phyloP scores from a whole-genome alignment of 108 stramenopile species.

The Cyclotella atomus region DNA sequence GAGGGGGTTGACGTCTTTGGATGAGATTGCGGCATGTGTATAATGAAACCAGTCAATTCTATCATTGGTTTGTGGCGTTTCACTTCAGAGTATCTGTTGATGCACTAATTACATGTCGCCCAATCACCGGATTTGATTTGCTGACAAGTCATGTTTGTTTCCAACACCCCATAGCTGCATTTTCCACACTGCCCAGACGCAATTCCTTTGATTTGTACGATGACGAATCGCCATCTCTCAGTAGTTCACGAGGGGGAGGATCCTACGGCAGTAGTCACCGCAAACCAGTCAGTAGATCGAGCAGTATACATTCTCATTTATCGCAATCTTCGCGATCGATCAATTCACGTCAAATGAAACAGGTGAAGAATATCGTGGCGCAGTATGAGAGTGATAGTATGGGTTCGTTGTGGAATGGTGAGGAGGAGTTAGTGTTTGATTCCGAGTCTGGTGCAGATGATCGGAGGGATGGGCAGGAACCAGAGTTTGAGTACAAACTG shows the following conservation, averaged over 20 bases:
- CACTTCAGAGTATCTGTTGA: too few species aligned
- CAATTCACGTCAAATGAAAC: neutral
- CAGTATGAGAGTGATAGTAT: slow-evolving; percentile 11
- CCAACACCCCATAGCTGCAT: too few species aligned
- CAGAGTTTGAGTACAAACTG: neutral
- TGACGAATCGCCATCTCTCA: neutral
- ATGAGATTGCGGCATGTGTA: too few species aligned
- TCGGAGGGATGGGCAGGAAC: too few species aligned
- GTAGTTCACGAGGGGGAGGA: neutral
- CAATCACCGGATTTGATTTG: too few species aligned
- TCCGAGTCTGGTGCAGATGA: too few species aligned
- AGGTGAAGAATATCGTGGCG: neutral
- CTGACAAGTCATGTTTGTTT: too few species aligned
- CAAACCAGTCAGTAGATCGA: neutral
- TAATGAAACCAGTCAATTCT: too few species aligned
- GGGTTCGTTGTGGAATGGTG: neutral
- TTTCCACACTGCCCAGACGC: neutral
- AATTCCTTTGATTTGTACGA: neutral
- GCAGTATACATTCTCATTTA: neutral
- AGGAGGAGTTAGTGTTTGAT: neutral
- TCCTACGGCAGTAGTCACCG: neutral
- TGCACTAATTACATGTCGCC: too few species aligned
- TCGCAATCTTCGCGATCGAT: neutral
- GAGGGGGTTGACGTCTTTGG: too few species aligned
- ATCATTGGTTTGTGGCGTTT: too few species aligned